Evolutionary conservation across 345 rosid genomes (phyloP), one percentile per base, ranked within the genome.

Genomic region (Noccaea caerulescens): DNA sequence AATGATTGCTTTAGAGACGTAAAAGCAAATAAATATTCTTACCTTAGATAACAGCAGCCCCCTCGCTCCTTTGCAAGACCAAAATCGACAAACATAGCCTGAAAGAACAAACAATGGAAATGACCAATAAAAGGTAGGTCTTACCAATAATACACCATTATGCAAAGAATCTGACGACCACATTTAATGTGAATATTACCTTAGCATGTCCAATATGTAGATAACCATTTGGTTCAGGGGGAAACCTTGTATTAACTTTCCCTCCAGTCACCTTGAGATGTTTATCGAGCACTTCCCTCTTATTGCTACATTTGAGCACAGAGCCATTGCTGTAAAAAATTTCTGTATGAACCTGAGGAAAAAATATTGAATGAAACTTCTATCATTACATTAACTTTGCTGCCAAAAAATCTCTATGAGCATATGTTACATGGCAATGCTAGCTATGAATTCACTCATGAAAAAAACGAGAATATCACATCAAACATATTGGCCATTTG

Each of bases 211-310:
- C 99, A 73, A 95, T 95, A 71, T 95, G 99, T 27, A 92, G 85
- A 84, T 92, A 92, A 30, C 99, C 99, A 87, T 95, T 95, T 75
- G 98, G 98, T 80, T 95, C 98, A 46, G 98, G 99, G 7, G 97
- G 98, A 45, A 92, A 95, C 55, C 96, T 92, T 6, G 94, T 86
- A 59, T 82, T 83, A 64, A 95, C 89, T 69, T 85, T 92, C 11
- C 96, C 86, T 8, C 88, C 90, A 12, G 97, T 92, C 62, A 71
- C 77, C 75, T 81, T 84, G 78, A 95, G 80, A 82, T 95, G 98
- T 58, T 86, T 92, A 51, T 86, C 86, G 66, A 95, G 96, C 83
- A 80, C 55, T 82, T 90, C 92, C 82, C 76, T 86, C 11, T 82
- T 76, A 75, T 95, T 95, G 90, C 84, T 84, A 76, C 98, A 92